Conservation (phyloP, 768 basidiomycete genomes). For the Lepiota venenata region DNA sequence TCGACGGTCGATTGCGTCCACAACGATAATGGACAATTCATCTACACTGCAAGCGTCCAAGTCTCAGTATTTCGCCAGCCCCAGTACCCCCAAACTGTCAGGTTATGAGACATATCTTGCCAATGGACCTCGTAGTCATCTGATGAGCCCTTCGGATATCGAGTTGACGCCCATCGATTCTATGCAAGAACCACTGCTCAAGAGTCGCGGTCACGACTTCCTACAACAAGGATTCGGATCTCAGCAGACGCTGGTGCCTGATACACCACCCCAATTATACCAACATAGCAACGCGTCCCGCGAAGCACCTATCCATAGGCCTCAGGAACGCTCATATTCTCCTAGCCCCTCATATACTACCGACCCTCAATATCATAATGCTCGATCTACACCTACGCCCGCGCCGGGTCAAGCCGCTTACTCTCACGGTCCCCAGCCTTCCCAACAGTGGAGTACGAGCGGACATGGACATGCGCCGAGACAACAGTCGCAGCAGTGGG, state of each 20-base stretch:
- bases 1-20: constrained; percentile 66
- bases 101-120: constrained; percentile 61
- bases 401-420: constrained; percentile 3
- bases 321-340: constrained; percentile 39
- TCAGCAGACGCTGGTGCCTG: constrained; percentile 35
- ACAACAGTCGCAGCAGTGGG: constrained; percentile 14
- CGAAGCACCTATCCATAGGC: constrained; percentile 65
- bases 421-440: constrained; percentile 11
- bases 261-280: constrained; percentile 41
- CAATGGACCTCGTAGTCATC: constrained; percentile 33
- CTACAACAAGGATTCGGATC: constrained; percentile 33
- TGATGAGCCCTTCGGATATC: constrained; percentile 27
- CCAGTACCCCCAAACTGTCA: constrained; percentile 24
- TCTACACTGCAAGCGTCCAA: constrained; percentile 39
- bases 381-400: constrained; percentile 9
- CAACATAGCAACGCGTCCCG: constrained; percentile 35
- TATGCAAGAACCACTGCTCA: constrained; percentile 62
- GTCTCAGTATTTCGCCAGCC: constrained; percentile 34
- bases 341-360: constrained; percentile 29
- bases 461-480: constrained; percentile 11
- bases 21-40: constrained; percentile 47
- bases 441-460: constrained; percentile 8
- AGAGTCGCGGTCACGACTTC: constrained; percentile 28
- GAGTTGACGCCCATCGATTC: constrained; percentile 59
- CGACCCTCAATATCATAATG: constrained; percentile 11